A percentile compares a stretch with the other conserved stretches of the same genome.
Evolutionary conservation across 2,329 filamentous ascomycete genomes (phyloP).

Genomic region (Ceratocystis harringtonii): DNA sequence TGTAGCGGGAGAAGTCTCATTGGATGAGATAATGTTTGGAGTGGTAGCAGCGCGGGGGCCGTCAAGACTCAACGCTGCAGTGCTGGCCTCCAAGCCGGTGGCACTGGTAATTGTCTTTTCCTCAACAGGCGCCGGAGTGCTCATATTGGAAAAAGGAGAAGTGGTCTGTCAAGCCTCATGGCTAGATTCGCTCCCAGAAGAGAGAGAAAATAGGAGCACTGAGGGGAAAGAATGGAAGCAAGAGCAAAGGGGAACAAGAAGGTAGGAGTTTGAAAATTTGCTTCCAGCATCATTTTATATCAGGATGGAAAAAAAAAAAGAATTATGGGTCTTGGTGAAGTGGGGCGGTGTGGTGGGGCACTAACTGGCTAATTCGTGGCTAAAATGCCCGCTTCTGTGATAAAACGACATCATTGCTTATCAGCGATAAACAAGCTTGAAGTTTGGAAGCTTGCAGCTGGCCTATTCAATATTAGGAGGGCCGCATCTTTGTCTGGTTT

Average conservation of each 20-base stretch:
- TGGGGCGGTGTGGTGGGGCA: slow-evolving; percentile 5
- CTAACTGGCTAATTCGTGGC: background rate
- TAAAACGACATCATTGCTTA: slow-evolving; percentile 5
- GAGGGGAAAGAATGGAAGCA: slow-evolving; percentile 7
- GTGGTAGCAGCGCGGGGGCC: background rate
- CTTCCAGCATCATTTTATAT: background rate
- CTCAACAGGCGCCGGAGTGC: slow-evolving; percentile 14
- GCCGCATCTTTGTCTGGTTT: background rate
- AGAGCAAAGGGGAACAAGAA: slow-evolving; percentile 7
- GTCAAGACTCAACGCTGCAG: slow-evolving; percentile 12
- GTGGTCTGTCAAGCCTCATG: slow-evolving; percentile 11
- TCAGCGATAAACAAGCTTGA: slow-evolving; percentile 4
- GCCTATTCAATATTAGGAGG: background rate
- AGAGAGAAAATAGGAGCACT: slow-evolving; percentile 7
- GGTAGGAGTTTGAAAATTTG: background rate
- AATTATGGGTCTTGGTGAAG: background rate
- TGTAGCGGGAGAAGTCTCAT: background rate
- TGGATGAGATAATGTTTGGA: background rate
- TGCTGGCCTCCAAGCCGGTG: slow-evolving; percentile 8
- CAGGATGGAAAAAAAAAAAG: background rate
- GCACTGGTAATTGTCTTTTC: slow-evolving; percentile 9
- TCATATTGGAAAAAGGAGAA: slow-evolving; percentile 16
- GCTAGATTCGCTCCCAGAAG: slow-evolving; percentile 8
- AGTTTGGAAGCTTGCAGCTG: background rate
- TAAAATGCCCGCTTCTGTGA: background rate